Evolutionary conservation across 257 asterid genomes (phyloP).

Genomic region (Galeopsis tetrahit): DNA sequence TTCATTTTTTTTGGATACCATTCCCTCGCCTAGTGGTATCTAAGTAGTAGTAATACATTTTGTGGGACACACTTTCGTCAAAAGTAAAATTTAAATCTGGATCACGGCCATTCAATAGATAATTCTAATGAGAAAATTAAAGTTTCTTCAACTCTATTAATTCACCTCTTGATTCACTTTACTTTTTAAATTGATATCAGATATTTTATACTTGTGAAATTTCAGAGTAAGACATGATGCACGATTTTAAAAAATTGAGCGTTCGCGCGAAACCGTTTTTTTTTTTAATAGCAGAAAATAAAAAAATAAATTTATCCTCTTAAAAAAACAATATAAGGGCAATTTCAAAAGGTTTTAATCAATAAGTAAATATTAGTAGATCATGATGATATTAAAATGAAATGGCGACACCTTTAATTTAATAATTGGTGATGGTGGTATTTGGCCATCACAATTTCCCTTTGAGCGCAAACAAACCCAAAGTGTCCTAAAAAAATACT

Average conservation of each 20-base stretch:
- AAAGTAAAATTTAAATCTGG: not conserved
- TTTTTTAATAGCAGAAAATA: too few species aligned
- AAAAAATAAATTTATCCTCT: too few species aligned
- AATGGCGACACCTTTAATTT: slow-evolving; percentile 9
- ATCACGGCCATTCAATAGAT: not conserved
- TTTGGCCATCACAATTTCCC: slow-evolving; percentile 19
- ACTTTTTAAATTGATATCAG: not conserved
- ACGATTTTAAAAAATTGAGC: too few species aligned
- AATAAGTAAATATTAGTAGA: not conserved
- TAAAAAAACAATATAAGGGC: too few species aligned
- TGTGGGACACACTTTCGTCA: slow-evolving; percentile 22
- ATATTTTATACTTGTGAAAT: too few species aligned
- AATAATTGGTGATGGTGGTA: slow-evolving; percentile 10
- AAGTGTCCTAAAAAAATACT: slow-evolving; percentile 7
- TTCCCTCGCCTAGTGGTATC: slow-evolving; percentile 34
- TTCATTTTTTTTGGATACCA: not conserved
- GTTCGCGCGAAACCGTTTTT: too few species aligned
- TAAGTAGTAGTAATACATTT: not conserved
- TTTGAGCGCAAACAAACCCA: slow-evolving; percentile 29
- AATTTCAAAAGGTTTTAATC: not conserved
- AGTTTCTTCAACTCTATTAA: not conserved
- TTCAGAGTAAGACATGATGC: too few species aligned
- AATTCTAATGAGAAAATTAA: not conserved
- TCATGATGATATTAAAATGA: not conserved
- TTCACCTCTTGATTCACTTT: not conserved